phyloP scores from a whole-genome alignment of 2,329 filamentous ascomycete genomes.

The Anthostomella pinea region DNA sequence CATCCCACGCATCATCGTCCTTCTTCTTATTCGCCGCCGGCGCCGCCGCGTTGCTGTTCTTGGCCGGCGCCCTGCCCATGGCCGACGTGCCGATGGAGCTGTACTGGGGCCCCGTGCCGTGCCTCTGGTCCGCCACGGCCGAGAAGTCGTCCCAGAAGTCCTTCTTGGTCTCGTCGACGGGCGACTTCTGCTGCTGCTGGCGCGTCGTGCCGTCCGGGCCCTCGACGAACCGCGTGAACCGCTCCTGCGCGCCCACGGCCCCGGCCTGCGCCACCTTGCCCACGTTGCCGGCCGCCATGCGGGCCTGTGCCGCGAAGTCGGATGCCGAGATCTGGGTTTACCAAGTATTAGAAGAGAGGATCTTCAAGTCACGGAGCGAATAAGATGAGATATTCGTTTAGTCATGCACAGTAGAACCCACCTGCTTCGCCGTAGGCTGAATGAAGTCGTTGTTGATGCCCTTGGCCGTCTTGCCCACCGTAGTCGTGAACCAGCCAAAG shows the following conservation, averaged over 20 bases:
- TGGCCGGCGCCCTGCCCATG: constrained; percentile 52
- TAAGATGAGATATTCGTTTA: too few relatives aligned
- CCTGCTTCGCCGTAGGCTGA: constrained; percentile 86
- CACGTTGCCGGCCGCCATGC: constrained; percentile 61
- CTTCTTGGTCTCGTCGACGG: constrained; percentile 64
- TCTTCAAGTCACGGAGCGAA: too few relatives aligned
- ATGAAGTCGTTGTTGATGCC: constrained; percentile 88
- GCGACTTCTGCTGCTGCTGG: constrained; percentile 26
- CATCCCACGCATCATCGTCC: constrained; percentile 64
- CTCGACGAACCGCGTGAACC: constrained; percentile 85
- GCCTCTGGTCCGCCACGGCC: constrained; percentile 58
- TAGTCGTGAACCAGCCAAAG: constrained; percentile 89
- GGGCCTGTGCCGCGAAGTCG: constrained; percentile 69
- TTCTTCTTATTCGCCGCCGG: constrained; percentile 41
- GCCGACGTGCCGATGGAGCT: constrained; percentile 58
- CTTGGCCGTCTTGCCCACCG: constrained; percentile 87
- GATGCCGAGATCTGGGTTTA: constrained; percentile 69
- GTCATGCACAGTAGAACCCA: constrained; percentile 37
- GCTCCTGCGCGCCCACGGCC: constrained; percentile 72
- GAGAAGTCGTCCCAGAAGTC: constrained; percentile 95
- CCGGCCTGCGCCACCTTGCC: constrained; percentile 66
- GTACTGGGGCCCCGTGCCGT: constrained; percentile 35
- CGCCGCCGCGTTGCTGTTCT: constrained; percentile 30
- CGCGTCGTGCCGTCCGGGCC: constrained; percentile 49
- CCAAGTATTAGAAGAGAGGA: constrained; percentile 1